A percentile compares a stretch with the other conserved stretches of the same genome.
Conservation (phyloP, 805 yeast genomes). For the Zygoascus tannicola region DNA sequence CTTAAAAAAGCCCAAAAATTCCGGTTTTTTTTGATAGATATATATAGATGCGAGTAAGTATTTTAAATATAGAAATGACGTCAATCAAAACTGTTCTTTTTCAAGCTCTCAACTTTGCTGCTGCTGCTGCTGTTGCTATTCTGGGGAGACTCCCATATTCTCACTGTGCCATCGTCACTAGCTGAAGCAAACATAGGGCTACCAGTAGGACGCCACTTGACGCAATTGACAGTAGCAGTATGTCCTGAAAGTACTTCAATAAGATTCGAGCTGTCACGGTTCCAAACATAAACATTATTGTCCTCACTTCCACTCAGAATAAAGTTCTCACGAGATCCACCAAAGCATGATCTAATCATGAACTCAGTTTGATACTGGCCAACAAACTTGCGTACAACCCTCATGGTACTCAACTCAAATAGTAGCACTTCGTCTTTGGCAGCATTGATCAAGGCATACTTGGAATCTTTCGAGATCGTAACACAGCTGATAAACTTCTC, state of each 20-base stretch:
- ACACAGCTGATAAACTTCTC: slow-evolving; percentile 59
- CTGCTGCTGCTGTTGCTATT: not conserved
- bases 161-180: slow-evolving; percentile 69
- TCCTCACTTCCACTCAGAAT: slow-evolving; percentile 81
- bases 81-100: too few species aligned
- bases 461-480: slow-evolving; percentile 47
- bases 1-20: too few species aligned
- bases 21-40: too few species aligned
- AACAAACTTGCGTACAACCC: slow-evolving; percentile 50
- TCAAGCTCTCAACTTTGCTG: not conserved
- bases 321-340: slow-evolving; percentile 58
- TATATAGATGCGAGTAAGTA: too few species aligned
- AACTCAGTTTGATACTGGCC: slow-evolving; percentile 67
- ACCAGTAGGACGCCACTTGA: slow-evolving; percentile 54
- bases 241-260: slow-evolving; percentile 57
- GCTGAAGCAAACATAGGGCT: slow-evolving; percentile 64
- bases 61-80: too few species aligned
- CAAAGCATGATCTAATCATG: slow-evolving; percentile 70
- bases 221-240: slow-evolving; percentile 59
- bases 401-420: slow-evolving; percentile 60
- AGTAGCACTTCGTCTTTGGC: slow-evolving; percentile 70
- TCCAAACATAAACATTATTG: slow-evolving; percentile 71
- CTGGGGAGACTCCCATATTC: slow-evolving; percentile 32
- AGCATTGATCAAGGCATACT: slow-evolving; percentile 50
- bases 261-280: slow-evolving; percentile 57